phyloP scores from a whole-genome alignment of 31 red algal species.

The Odonthalia washingtoniensis region DNA sequence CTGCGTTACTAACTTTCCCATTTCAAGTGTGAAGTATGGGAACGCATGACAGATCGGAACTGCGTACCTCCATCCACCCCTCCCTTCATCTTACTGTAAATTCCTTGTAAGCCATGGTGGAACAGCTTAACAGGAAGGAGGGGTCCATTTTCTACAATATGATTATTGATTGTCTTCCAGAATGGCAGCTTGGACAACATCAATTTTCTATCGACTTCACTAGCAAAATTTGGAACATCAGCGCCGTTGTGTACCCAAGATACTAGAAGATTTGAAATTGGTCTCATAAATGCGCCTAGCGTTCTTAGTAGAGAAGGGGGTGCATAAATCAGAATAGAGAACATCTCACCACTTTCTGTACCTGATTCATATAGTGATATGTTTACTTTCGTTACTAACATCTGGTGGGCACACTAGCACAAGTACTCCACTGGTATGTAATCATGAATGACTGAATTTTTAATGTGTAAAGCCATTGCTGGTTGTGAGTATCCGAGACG shows the following conservation, averaged over 20 bases:
- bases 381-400: no score
- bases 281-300: no score
- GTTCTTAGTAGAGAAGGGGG: no score
- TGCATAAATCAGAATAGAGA: no score
- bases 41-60: not conserved
- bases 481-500: no score
- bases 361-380: no score
- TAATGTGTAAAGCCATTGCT: no score
- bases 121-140: not conserved
- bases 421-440: no score
- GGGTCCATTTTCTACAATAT: not conserved
- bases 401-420: no score
- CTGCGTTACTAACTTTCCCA: conserved; percentile 2
- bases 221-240: not conserved
- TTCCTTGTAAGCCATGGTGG: not conserved
- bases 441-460: no score
- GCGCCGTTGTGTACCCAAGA: not conserved
- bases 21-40: conserved; percentile 3
- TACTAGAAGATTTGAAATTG: no score
- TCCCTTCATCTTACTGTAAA: not conserved
- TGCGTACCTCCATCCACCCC: not conserved
- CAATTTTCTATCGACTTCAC: not conserved
- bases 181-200: not conserved
- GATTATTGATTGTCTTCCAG: not conserved
- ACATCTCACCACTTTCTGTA: no score